Conservation (phyloP, 2,329 filamentous ascomycete genomes). For the Verticillium nonalfalfae region DNA sequence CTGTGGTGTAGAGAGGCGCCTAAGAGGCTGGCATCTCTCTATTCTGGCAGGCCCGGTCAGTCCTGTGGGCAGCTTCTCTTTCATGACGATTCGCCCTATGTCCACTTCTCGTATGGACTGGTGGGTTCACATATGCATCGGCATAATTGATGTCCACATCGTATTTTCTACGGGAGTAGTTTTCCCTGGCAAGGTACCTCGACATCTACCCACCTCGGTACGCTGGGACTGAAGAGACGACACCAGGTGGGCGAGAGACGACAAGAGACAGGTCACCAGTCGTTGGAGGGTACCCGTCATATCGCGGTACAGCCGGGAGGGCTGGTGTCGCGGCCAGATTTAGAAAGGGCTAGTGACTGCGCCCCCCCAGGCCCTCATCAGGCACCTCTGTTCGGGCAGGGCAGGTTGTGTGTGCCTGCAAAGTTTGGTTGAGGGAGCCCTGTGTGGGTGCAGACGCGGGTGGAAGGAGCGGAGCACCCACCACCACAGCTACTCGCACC, state of each 20-base stretch:
- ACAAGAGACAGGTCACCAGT: not conserved
- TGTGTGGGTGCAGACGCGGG: not conserved
- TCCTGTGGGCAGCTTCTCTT: not conserved
- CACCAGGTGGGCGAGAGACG: not conserved
- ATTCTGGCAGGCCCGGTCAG: not conserved
- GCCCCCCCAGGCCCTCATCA: not conserved
- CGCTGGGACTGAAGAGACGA: not conserved
- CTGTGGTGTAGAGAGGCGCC: not conserved
- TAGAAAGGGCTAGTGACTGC: constrained; percentile 26
- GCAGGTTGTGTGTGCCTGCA: not conserved
- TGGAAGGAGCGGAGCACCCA: not conserved
- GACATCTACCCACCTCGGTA: not conserved
- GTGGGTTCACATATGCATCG: not conserved
- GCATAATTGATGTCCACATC: constrained; percentile 3
- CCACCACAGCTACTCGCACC: not conserved
- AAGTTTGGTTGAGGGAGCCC: not conserved
- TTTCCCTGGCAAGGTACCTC: not conserved
- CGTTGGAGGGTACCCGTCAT: constrained; percentile 7
- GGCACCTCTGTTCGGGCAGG: not conserved
- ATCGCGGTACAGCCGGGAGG: constrained; percentile 9
- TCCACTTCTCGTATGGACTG: not conserved
- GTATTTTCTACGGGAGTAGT: not conserved
- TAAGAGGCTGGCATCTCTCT: not conserved
- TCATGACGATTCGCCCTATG: not conserved
- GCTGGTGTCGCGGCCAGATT: constrained; percentile 16